Base-by-base conservation (phyloP, 1,284 basidiomycete genomes). In the Puccinia sorghi region DNA sequence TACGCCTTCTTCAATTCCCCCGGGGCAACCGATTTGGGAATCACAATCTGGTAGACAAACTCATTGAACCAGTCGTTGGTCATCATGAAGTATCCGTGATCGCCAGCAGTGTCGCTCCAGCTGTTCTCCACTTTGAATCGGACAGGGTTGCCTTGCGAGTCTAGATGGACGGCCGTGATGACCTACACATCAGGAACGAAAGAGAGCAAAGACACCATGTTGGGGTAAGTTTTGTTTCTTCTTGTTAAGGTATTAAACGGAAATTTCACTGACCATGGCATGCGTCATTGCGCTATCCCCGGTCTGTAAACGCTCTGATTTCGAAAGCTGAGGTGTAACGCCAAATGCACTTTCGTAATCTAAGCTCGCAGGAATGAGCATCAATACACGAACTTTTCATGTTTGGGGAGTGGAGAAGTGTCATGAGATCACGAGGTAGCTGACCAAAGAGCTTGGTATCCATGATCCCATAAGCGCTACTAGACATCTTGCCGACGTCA, bases 121-220 rank as follows among this genome's bases (percentile, higher is more conserved):
- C 90, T 92, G 86, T 98, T 98, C 87, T 98, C 94, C 13, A 97
- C 92, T 85, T 93, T 92, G 88, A 93, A 98, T 13, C 93, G 88
- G 43, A 94, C 86, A 0, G 93, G 90, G 79, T 89, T 89, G 66
- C 93, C 93, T 46, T 86, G 86, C 17, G 86, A 83, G 83, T 94
- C 92, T 74, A 97, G 86, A 84, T 96, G 93, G n/a, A 94, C 93
- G 25, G 89, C 94, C 25, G 91, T 91, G 83, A 97, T 94, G 71
- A 94, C 93, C 93, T 94, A 86, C 9, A 84, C 85, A 80, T 85
- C 84, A 32, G 32, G 0, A 84, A 83, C 82, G 83, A 82, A 46
- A 67, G 48, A 41, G 83, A 82, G 39, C 63, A 52, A 41, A 17
- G 17, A 70, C 15, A 43, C 12, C 17, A 15, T 48, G 12, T 72